These are phyloP conservation scores for Pittosporum tobira DNA, from an alignment of 129 eudicot genomes.

Conservation along the genomic window DNA sequence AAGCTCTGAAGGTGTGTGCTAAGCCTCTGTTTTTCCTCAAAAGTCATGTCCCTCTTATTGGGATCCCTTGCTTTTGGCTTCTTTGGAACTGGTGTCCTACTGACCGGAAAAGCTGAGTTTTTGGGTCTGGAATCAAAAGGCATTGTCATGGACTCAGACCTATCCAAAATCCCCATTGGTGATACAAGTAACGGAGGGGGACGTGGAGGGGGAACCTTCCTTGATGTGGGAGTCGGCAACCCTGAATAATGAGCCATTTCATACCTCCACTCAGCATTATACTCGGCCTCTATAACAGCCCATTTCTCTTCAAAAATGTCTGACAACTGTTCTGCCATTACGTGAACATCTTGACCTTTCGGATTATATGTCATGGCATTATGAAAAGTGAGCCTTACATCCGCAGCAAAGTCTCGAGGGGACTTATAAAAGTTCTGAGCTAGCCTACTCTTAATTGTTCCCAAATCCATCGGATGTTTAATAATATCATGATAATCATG, in stretches of 20 bases:
- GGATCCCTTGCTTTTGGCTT: constrained; percentile 94
- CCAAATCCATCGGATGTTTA: constrained; percentile 92
- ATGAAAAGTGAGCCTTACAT: constrained; percentile 77
- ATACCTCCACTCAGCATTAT: constrained; percentile 42
- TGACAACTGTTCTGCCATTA: constrained; percentile 65
- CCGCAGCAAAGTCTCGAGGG: constrained; percentile 79
- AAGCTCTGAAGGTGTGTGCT: constrained; percentile 72
- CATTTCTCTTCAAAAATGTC: constrained; percentile 70
- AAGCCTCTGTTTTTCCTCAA: constrained; percentile 80
- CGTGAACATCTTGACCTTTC: constrained; percentile 81
- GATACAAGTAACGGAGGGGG: constrained; percentile 19
- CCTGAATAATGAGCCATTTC: constrained; percentile 48
- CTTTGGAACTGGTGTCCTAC: constrained; percentile 64
- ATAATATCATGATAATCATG: constrained; percentile 80
- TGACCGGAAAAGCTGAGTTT: constrained; percentile 30
- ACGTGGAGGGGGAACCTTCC: constrained; percentile 40
- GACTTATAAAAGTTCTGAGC: constrained; percentile 70
- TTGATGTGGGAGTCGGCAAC: constrained; percentile 57
- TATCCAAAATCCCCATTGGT: constrained; percentile 32
- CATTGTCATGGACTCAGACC: constrained; percentile 40
- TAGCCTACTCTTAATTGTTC: constrained; percentile 66
- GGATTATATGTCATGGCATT: constrained; percentile 96
- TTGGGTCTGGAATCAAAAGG: constrained; percentile 28
- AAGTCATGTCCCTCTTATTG: constrained; percentile 87
- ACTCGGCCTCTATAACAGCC: constrained; percentile 59